Evolutionary conservation across 371 early-diverging fungal species (phyloP), one percentile per base, ranked within the genome.

Genomic region (Mucor racemosus): DNA sequence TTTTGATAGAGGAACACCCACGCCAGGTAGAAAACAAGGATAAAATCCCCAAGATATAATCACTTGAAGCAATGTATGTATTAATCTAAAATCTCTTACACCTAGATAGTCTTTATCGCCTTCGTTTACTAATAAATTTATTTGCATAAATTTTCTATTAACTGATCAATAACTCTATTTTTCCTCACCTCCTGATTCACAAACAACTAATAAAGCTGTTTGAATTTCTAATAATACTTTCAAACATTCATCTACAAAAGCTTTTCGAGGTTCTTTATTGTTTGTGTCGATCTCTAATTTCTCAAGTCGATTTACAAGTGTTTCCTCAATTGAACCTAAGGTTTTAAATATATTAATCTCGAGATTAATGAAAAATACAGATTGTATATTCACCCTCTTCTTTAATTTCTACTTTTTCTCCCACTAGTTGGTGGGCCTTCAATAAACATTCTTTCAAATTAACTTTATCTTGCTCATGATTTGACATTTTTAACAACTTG

Each of bases 31-130:
- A 39, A 91, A 75, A 46, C 83, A 85, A 8, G 92, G 91, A 67
- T 86, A 87, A 3, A 89, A 74, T 6, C 91, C 91, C 91, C 91
- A 91, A 35, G 85, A 86, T 10, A 90, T 73, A 21, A 88, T 73
- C 15, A 90, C 85, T 73, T 91, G 89, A 13, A 89, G 65, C 72
- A 91, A 70, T 6, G 90, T 89, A 62, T 88, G 86, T 26, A 89
- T 75, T 64, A 89, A 71, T n/a, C 88, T 76, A 42, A 86, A 73
- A 65, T 89, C 90, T 71, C 86, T 75, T 21, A 89, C 81, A 48
- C 90, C 90, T 34, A 89, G 69, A 44, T 79, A 63, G 40, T 89
- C 89, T 38, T 69, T 67, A 21, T 78, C 73, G 13, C 55, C 57
- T 31, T 70, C 62, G 58, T 60, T 50, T 38, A 59, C 60, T 66